A percentile compares a stretch with the other conserved stretches of the same genome.
These are phyloP conservation scores for Monilinia laxa DNA, from an alignment of 2,329 filamentous ascomycete genomes.

Conservation along the genomic window DNA sequence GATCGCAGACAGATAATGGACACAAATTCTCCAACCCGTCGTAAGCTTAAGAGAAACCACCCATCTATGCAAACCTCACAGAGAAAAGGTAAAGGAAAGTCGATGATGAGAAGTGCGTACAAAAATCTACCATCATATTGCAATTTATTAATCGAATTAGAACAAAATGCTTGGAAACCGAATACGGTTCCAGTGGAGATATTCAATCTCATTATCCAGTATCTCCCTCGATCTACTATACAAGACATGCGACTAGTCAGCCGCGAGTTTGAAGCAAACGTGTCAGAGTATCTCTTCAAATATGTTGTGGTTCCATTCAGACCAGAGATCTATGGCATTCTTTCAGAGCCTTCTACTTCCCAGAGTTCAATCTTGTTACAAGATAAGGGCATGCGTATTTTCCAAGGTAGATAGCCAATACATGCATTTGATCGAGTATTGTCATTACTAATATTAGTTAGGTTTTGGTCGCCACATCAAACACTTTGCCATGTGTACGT, in stretches of 20 bases:
- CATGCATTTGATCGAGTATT: neutral
- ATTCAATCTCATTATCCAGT: constrained; percentile 55
- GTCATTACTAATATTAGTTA: constrained; percentile 20
- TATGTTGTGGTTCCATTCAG: constrained; percentile 66
- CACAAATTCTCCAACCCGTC: constrained; percentile 31
- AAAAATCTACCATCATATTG: neutral
- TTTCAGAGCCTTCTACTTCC: constrained; percentile 39
- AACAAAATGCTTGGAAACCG: constrained; percentile 41
- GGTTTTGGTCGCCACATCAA: constrained; percentile 58
- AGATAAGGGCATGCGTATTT: constrained; percentile 57
- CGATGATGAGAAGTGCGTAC: neutral
- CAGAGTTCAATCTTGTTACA: constrained; percentile 38
- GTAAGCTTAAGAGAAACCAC: constrained; percentile 29
- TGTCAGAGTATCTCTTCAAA: constrained; percentile 58
- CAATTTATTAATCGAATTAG: constrained; percentile 18
- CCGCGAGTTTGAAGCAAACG: constrained; percentile 56
- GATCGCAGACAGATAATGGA: constrained; percentile 1
- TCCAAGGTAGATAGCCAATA: constrained; percentile 45
- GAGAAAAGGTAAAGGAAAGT: constrained; percentile 19
- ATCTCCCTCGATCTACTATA: constrained; percentile 58
- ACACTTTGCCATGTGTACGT: constrained; percentile 58
- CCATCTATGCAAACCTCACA: constrained; percentile 19
- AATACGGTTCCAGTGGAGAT: constrained; percentile 58
- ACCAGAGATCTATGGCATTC: constrained; percentile 59
- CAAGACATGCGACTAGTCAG: constrained; percentile 61